Conservation (phyloP, 371 early-diverging fungal species). For the Syncephalastrum monosporum region DNA sequence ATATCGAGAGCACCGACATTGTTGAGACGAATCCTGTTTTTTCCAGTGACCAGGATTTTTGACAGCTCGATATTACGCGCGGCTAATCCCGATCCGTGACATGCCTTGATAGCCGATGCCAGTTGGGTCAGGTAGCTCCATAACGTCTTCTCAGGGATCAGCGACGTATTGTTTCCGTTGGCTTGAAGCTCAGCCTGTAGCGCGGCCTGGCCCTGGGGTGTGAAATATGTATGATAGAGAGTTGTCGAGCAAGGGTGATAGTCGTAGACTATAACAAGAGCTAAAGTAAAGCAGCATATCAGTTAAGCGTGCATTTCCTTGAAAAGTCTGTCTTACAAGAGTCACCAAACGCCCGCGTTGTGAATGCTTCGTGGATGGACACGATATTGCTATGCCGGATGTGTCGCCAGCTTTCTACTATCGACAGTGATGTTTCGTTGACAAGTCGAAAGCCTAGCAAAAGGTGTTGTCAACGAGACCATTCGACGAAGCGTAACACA, state of each 20-base stretch:
- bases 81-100: constrained; percentile 81
- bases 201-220: constrained; percentile 52
- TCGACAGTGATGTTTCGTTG: constrained; percentile 77
- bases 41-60: constrained; percentile 81
- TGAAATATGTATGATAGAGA: constrained; percentile 67
- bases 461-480: constrained; percentile 3
- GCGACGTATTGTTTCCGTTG: constrained; percentile 28
- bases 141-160: constrained; percentile 70
- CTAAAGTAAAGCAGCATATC: constrained; percentile 25
- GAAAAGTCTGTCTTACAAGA: constrained; percentile 54
- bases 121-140: constrained; percentile 92
- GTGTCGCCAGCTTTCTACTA: constrained; percentile 82
- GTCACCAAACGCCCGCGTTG: constrained; percentile 94
- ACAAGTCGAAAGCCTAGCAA: constrained; percentile 64
- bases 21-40: constrained; percentile 82
- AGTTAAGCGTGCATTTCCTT: neutral
- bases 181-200: constrained; percentile 41
- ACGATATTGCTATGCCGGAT: constrained; percentile 85
- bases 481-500: neutral
- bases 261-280: constrained; percentile 85
- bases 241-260: constrained; percentile 86
- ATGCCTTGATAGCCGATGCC: constrained; percentile 77
- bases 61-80: constrained; percentile 75
- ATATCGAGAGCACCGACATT: constrained; percentile 87
- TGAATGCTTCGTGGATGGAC: constrained; percentile 91